Evolutionary conservation across 2,329 filamentous ascomycete species (phyloP), one percentile per base, ranked within the genome.

Genomic region (Talaromyces islandicus): DNA sequence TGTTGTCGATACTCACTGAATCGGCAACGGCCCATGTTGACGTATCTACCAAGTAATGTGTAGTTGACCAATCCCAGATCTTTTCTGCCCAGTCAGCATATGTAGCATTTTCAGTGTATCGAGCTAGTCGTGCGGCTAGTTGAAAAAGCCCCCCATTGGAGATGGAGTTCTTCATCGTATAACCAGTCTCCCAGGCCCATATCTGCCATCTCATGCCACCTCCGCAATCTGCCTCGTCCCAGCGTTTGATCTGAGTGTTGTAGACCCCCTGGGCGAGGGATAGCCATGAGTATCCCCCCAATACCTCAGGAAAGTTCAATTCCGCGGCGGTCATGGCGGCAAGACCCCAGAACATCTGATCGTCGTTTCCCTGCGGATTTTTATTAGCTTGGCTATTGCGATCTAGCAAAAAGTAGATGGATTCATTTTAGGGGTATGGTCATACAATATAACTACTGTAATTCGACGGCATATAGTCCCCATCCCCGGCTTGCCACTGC

Each of bases 161-260:
- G 66, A 92, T 85, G 21, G 86, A 83, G 77, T 93, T 93, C 75
- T 92, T 94, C 82, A 95, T 94, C 68, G 85, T 82, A 71, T 92
- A 87, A 12, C 91, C 91, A 63, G 85, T 86, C 70, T 95, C 93
- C 66, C 83, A 84, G 1, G 81, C 76, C 72, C 88, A 92, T 66
- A 96, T 91, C 77, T 96, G 91, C 90, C 90, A 93, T 62, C 85
- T 81, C 55, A 94, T 76, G 6, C 91, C 91, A 63, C 91, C 91
- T 27, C 80, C 81, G 68, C 91, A 95, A 48, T 78, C 74, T 0
- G 79, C 76, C 0, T 77, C 81, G 70, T 92, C 86, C 91, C 91
- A 94, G 52, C 91, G 85, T 25, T 74, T 73, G 7, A 81, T 81
- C 68, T 92, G 87, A 46, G 83, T 82, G 71, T 92, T 86, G 81